These are phyloP conservation scores for Botryobasidium botryosum DNA, from an alignment of 768 basidiomycete genomes.

Conservation along the genomic window DNA sequence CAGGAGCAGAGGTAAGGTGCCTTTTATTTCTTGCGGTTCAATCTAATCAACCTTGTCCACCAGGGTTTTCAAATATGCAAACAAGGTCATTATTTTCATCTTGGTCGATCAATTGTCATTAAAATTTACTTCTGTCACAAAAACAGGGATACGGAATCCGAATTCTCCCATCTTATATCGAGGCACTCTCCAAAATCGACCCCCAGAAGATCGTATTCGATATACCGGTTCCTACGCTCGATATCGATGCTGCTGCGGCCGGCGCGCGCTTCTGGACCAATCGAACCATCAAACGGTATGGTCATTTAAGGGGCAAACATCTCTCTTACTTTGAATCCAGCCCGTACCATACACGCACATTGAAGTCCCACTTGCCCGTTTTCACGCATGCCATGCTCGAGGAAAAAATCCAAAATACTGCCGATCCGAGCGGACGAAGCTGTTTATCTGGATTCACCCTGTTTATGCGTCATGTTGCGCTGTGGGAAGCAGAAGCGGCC, in stretches of 20 bases:
- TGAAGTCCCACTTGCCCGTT: not conserved
- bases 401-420: not conserved
- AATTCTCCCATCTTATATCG: conserved; percentile 7
- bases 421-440: conserved; percentile 7
- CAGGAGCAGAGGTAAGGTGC: conserved; percentile 9
- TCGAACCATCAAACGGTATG: not conserved
- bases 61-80: conserved; percentile 12
- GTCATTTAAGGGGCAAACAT: not conserved
- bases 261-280: not conserved
- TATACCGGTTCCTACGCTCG: not conserved
- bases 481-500: conserved; percentile 7
- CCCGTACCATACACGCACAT: no score
- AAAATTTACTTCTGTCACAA: no score
- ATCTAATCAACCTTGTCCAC: not conserved
- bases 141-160: conserved; percentile 10
- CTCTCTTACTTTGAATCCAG: not conserved
- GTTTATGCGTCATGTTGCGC: conserved; percentile 11
- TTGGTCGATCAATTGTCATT: not conserved
- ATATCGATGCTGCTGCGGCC: conserved; percentile 4
- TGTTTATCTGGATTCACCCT: conserved; percentile 8
- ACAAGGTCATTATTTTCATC: conserved; percentile 3
- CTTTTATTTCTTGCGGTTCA: not conserved
- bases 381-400: conserved; percentile 9
- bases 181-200: not conserved
- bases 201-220: not conserved